Percentiles rank a stretch among this genome's conserved stretches.
phyloP scores from a whole-genome alignment of 1,139 yeast genomes.

The Suhomyces bolitotheri region DNA sequence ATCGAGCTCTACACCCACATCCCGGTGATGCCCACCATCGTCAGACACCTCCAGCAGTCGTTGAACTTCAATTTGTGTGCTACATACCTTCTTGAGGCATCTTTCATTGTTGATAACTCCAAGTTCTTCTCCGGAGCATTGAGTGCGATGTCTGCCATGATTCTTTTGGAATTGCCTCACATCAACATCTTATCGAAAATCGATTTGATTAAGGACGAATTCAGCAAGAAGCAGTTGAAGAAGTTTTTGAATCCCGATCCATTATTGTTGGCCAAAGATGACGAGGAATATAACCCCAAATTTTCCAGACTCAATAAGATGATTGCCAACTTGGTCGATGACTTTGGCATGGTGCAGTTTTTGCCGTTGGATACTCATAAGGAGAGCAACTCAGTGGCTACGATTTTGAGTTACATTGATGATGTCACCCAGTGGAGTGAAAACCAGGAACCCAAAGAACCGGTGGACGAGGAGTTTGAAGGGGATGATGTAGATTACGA shows the following conservation, averaged over 20 bases:
- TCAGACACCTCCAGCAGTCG: slow-evolving; percentile 74
- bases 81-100: slow-evolving; percentile 87
- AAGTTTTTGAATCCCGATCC: slow-evolving; percentile 93
- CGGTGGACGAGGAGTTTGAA: slow-evolving; percentile 37
- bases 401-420: slow-evolving; percentile 88
- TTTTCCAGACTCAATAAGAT: slow-evolving; percentile 73
- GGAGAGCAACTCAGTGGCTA: slow-evolving; percentile 72
- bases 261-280: slow-evolving; percentile 48
- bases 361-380: slow-evolving; percentile 84
- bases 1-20: slow-evolving; percentile 94
- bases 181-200: slow-evolving; percentile 83
- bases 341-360: slow-evolving; percentile 98
- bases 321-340: slow-evolving; percentile 89
- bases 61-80: slow-evolving; percentile 89
- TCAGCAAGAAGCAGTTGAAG: slow-evolving; percentile 72
- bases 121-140: slow-evolving; percentile 95
- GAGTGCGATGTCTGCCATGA: slow-evolving; percentile 98
- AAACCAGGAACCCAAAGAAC: slow-evolving; percentile 93
- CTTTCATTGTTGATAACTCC: slow-evolving; percentile 84
- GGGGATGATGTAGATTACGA: slow-evolving; percentile 10
- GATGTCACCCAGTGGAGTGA: slow-evolving; percentile 99
- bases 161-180: slow-evolving; percentile 89
- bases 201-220: slow-evolving; percentile 79
- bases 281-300: slow-evolving; percentile 62
- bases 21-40: slow-evolving; percentile 87